Evolutionary conservation across 768 basidiomycete species (phyloP), one percentile per base, ranked within the genome.

Genomic region (Suillus occidentalis): DNA sequence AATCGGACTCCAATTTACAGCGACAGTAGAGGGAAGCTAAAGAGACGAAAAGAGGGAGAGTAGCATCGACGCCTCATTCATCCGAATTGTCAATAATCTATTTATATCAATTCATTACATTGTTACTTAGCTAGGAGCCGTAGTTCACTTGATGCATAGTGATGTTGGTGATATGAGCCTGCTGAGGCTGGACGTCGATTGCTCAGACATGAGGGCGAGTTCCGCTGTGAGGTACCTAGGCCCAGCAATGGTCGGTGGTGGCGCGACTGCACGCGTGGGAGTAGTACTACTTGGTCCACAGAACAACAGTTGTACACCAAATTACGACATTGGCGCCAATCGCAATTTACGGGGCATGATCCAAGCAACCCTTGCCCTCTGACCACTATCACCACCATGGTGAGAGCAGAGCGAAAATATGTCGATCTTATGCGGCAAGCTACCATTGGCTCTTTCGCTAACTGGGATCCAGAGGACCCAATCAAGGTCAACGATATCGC

Each of bases 11-110:
- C 34, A 3, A 10, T 56, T 22, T 59, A 7, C 58, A 86, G 85
- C 6, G 85, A 87, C 59, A 77, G 75, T 61, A 83, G 81, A 65
- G 84, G 85, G 1, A 79, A 76, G n/a, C 63, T 79, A 45, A 87
- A 87, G 73, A 76, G 81, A 57, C 77, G 70, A 42, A 78, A 82
- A 43, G 80, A 81, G 50, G 77, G 73, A 7, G 81, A 50, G 56
- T 28, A 34, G 3, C 36, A 36, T 36, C 20, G 20, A 53, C 18
- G 52, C 28, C 5, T 31, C 6, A 13, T 55, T 18, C 52, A 53
- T 31, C 36, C 6, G 20, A 20, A 10, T 36, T 6, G 3, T 55
- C 31, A 13, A 34, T 55, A 55, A n/a, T 20, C 9, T 36, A n/a
- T n/a, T 31, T 31, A 31, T 20, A n/a, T 36, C 36, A 8, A 6